Conservation (phyloP, 257 asterid species). For the Mentha longifolia region DNA sequence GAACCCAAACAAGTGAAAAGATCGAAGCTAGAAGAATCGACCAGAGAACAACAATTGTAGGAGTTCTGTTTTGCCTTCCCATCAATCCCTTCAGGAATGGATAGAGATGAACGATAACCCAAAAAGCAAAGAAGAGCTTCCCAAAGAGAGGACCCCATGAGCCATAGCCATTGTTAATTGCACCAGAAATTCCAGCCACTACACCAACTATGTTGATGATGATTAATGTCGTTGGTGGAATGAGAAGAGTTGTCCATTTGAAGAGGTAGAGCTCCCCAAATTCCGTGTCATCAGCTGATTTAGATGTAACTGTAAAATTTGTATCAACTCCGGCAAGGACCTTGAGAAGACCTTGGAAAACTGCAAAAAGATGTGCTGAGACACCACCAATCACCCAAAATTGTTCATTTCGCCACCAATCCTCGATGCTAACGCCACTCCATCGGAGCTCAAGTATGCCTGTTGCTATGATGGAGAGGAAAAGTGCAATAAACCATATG, state of each 20-base stretch:
- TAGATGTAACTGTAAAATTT: slow-evolving; percentile 52
- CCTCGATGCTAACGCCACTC: slow-evolving; percentile 57
- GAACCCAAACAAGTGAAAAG: slow-evolving; percentile 80
- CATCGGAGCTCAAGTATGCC: slow-evolving; percentile 77
- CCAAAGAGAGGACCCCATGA: slow-evolving; percentile 89
- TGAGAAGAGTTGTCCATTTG: slow-evolving; percentile 91
- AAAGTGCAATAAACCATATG: slow-evolving; percentile 81
- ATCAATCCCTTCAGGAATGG: slow-evolving; percentile 86
- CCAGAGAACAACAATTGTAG: slow-evolving; percentile 88
- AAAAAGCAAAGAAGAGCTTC: slow-evolving; percentile 73
- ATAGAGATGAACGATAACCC: slow-evolving; percentile 87
- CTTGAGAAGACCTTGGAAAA: slow-evolving; percentile 87
- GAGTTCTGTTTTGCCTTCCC: slow-evolving; percentile 89
- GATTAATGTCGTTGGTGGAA: slow-evolving; percentile 80
- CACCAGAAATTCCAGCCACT: slow-evolving; percentile 82
- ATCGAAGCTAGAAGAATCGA: slow-evolving; percentile 82
- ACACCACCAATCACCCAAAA: slow-evolving; percentile 91
- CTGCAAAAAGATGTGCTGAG: slow-evolving; percentile 80
- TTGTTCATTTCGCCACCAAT: slow-evolving; percentile 88
- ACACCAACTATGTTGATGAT: slow-evolving; percentile 82
- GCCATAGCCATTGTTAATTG: slow-evolving; percentile 74
- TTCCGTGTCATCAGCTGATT: slow-evolving; percentile 58
- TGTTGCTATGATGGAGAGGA: slow-evolving; percentile 68
- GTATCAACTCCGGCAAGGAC: slow-evolving; percentile 85
- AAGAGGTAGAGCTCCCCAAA: slow-evolving; percentile 54